Conservation (phyloP, 1,139 yeast genomes). For the Suhomyces wounanorum region DNA sequence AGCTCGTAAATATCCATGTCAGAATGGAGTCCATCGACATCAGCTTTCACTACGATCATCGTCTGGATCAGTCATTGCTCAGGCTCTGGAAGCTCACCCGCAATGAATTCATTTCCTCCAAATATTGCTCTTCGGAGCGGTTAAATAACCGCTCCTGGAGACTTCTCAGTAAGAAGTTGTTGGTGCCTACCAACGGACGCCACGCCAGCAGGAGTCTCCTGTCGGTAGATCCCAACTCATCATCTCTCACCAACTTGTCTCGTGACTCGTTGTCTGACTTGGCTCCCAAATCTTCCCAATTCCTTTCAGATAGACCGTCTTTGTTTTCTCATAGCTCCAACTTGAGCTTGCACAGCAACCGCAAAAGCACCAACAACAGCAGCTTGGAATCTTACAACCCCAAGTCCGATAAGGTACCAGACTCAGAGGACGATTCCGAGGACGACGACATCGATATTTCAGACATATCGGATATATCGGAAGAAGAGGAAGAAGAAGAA, state of each 20-base stretch:
- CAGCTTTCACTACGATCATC: conserved; percentile 17
- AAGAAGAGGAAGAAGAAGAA: conserved; percentile 18
- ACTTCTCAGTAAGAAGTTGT: conserved; percentile 16
- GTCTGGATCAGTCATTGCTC: conserved; percentile 19
- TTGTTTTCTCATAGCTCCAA: conserved; percentile 21
- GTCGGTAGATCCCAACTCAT: background rate
- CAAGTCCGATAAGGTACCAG: conserved; percentile 12
- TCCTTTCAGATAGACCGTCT: conserved; percentile 19
- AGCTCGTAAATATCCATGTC: conserved; percentile 3
- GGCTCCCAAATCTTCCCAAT: conserved; percentile 17
- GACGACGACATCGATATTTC: conserved; percentile 7
- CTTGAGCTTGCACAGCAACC: conserved; percentile 16
- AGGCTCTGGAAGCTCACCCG: conserved; percentile 20
- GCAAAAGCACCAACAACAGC: conserved; percentile 18
- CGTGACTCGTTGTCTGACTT: conserved; percentile 17
- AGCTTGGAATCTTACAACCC: conserved; percentile 16
- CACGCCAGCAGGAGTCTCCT: background rate
- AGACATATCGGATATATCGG: conserved; percentile 35
- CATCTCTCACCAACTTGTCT: conserved; percentile 15
- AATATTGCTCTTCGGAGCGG: conserved; percentile 15
- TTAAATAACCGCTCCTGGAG: conserved; percentile 22
- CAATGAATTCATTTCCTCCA: conserved; percentile 15
- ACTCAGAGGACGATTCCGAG: conserved; percentile 18
- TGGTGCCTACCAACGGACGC: conserved; percentile 2
- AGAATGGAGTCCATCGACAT: conserved; percentile 20